phyloP scores from a whole-genome alignment of 441 rosid species.

The Pelargonium citronellum region DNA sequence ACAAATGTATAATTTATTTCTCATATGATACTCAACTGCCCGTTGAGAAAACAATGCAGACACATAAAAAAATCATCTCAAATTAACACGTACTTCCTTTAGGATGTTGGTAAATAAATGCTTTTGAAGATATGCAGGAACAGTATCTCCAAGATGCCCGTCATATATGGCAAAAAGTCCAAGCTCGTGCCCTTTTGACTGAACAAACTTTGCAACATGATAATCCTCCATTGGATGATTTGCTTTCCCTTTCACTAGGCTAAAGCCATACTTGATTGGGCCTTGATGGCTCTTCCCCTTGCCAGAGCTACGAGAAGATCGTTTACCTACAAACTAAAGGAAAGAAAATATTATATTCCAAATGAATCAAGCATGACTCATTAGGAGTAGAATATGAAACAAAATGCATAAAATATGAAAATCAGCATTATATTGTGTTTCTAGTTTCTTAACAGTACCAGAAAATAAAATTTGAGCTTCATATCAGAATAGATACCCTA shows the following conservation, averaged over 20 bases:
- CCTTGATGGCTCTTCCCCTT: conserved; percentile 7
- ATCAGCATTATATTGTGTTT: not conserved
- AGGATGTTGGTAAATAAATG: conserved; percentile 5
- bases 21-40: too few relatives aligned
- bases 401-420: not conserved
- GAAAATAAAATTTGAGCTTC: not conserved
- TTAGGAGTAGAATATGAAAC: not conserved
- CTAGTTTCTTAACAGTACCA: not conserved
- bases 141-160: conserved; percentile 8
- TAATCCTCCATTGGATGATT: conserved; percentile 10
- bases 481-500: not conserved
- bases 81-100: conserved; percentile 9
- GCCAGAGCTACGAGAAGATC: conserved; percentile 2
- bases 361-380: not conserved
- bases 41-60: not conserved
- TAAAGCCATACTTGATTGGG: conserved; percentile 5
- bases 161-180: conserved; percentile 8
- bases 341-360: not conserved
- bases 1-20: too few relatives aligned
- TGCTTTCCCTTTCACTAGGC: conserved; percentile 9
- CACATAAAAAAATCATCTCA: not conserved
- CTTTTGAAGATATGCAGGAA: conserved; percentile 3
- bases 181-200: conserved; percentile 6
- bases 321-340: not conserved
- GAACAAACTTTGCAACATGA: conserved; percentile 8